These are phyloP conservation scores for Phytophthora sp. DNA, from an alignment of 352 stramenopile genomes.

Conservation along the genomic window DNA sequence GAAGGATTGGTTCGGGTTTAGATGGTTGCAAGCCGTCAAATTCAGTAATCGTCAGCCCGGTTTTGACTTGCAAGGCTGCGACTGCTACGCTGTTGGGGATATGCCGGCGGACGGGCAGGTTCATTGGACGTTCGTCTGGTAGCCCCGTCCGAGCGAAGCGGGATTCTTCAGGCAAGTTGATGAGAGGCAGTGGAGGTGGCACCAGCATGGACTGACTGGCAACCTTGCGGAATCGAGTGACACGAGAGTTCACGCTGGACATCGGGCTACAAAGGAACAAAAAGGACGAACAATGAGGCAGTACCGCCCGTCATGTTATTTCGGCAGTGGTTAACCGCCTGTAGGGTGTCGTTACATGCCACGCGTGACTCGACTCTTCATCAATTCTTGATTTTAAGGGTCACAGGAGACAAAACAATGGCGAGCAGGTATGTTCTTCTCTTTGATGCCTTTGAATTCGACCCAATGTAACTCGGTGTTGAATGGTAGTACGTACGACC, in stretches of 20 bases:
- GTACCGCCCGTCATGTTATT: no score
- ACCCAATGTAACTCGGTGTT: neutral
- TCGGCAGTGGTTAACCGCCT: no score
- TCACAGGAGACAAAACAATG: conserved; percentile 20
- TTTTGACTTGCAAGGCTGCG: conserved; percentile 5
- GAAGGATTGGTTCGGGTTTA: conserved; percentile 52
- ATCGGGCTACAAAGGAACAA: conserved; percentile 16
- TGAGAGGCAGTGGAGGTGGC: conserved; percentile 64
- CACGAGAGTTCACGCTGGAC: conserved; percentile 27
- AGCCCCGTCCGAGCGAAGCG: conserved; percentile 50
- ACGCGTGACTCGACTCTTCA: no score
- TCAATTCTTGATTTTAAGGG: no score
- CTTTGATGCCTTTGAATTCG: neutral
- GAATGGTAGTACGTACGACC: conserved; percentile 81
- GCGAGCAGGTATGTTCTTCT: conserved; percentile 41
- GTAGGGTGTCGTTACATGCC: no score
- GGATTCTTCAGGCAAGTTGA: conserved; percentile 59
- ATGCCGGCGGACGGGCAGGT: conserved; percentile 60
- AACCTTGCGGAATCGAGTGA: conserved; percentile 33
- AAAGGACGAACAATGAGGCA: conserved; percentile 13
- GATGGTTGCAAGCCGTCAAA: conserved; percentile 9
- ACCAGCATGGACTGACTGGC: conserved; percentile 41
- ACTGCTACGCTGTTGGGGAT: conserved; percentile 14
- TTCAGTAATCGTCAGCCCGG: no score
- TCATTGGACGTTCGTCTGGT: conserved; percentile 39